These are phyloP conservation scores for Cercospora sesami DNA, from an alignment of 2,329 filamentous ascomycete species.

Conservation along the genomic window DNA sequence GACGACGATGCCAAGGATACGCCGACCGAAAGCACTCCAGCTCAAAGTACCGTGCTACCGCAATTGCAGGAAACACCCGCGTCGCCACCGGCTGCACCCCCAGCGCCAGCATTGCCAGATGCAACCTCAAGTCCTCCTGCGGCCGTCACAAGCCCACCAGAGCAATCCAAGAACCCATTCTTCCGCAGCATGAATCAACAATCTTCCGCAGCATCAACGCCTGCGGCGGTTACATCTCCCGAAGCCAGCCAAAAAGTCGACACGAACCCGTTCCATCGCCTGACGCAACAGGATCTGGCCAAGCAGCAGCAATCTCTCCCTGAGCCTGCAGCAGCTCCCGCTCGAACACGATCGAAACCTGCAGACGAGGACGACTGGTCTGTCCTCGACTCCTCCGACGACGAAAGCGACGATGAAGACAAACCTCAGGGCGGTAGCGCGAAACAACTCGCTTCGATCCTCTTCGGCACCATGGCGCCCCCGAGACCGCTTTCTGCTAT, in stretches of 20 bases:
- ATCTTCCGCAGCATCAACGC: slow-evolving; percentile 40
- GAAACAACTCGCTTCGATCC: slow-evolving; percentile 87
- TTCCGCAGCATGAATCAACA: slow-evolving; percentile 78
- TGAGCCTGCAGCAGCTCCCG: slow-evolving; percentile 47
- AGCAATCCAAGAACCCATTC: slow-evolving; percentile 91
- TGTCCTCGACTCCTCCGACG: slow-evolving; percentile 71
- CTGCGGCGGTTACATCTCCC: slow-evolving; percentile 45
- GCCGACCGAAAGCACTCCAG: slow-evolving; percentile 60
- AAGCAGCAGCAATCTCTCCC: slow-evolving; percentile 51
- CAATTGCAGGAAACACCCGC: slow-evolving; percentile 52
- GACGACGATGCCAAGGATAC: slow-evolving; percentile 65
- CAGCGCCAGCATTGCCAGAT: slow-evolving; percentile 29
- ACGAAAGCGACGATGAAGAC: slow-evolving; percentile 71
- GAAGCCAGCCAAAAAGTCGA: slow-evolving; percentile 54
- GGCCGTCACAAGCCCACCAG: slow-evolving; percentile 51
- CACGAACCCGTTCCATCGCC: slow-evolving; percentile 95
- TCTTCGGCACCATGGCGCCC: slow-evolving; percentile 96
- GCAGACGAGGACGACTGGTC: slow-evolving; percentile 75
- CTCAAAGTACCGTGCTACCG: slow-evolving; percentile 57
- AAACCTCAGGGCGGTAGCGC: slow-evolving; percentile 74
- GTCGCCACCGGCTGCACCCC: slow-evolving; percentile 47
- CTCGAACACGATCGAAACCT: slow-evolving; percentile 57
- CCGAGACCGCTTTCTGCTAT: slow-evolving; percentile 83
- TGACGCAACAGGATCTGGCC: slow-evolving; percentile 64
- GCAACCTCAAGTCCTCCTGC: slow-evolving; percentile 21